phyloP scores from a whole-genome alignment of 306 rosid genomes.

The Cicer arietinum region DNA sequence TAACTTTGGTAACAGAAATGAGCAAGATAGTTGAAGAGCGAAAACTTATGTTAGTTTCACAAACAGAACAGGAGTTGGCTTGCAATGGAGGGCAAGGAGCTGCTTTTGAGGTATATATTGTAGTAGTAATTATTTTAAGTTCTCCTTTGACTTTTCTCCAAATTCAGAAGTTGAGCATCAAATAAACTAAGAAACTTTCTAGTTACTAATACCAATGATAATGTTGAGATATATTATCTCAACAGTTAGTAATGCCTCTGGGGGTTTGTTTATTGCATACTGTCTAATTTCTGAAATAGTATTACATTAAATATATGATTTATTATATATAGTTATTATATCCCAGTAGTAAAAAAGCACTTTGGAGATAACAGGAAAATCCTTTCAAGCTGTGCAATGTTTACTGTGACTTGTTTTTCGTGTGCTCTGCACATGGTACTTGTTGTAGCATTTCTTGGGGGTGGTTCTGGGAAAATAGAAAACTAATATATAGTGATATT shows the following conservation, averaged over 20 bases:
- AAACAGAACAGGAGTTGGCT: constrained; percentile 95
- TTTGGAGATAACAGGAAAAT: constrained; percentile 11
- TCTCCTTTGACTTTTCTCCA: constrained; percentile 30
- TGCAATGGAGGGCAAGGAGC: constrained; percentile 97
- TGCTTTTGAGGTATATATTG: constrained; percentile 83
- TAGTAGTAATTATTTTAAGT: constrained; percentile 19
- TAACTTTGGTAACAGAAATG: constrained; percentile 94
- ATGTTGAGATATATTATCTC: too few relatives aligned
- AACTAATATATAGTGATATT: constrained; percentile 1
- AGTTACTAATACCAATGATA: not conserved
- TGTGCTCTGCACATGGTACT: constrained; percentile 3
- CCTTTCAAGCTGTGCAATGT: constrained; percentile 29
- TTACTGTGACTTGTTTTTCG: constrained; percentile 7
- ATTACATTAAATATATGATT: constrained; percentile 17
- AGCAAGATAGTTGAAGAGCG: constrained; percentile 84
- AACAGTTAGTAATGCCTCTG: not conserved
- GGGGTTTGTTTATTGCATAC: constrained; percentile 19
- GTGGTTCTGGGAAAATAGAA: constrained; percentile 16
- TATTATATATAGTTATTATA: not conserved
- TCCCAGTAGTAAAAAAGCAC: not conserved
- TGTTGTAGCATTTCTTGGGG: constrained; percentile 2
- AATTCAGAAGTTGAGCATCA: constrained; percentile 12
- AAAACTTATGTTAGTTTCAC: constrained; percentile 89
- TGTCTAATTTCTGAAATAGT: constrained; percentile 27
- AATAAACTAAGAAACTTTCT: constrained; percentile 3